These are phyloP conservation scores for Polyporus tsugae DNA, from an alignment of 1,284 basidiomycete genomes.

Conservation along the genomic window DNA sequence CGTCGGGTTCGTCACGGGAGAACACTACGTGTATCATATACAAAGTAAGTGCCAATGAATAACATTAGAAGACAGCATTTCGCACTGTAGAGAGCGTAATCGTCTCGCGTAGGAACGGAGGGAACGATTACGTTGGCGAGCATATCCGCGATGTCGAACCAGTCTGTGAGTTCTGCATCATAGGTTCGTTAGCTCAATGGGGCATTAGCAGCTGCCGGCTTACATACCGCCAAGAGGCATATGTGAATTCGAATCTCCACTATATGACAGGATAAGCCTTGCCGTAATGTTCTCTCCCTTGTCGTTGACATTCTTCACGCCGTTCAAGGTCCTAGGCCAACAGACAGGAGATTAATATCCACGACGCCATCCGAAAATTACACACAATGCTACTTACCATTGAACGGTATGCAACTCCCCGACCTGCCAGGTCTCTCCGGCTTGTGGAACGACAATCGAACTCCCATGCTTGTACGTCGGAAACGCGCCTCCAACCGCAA, in stretches of 20 bases:
- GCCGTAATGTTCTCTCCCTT: conserved; percentile 27
- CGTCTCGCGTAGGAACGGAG: conserved; percentile 26
- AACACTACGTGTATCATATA: not conserved
- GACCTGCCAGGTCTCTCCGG: conserved; percentile 28
- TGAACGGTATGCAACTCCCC: conserved; percentile 32
- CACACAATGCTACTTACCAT: conserved; percentile 18
- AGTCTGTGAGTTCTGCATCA: conserved; percentile 26
- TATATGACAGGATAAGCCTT: conserved; percentile 24
- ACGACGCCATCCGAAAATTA: not conserved
- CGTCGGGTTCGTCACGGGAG: conserved; percentile 20
- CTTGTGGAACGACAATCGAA: conserved; percentile 23
- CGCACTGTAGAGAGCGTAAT: conserved; percentile 30
- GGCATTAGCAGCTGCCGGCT: not conserved
- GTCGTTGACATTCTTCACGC: conserved; percentile 21
- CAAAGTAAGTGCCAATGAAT: not conserved
- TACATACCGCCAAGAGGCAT: conserved; percentile 23
- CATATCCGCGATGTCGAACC: conserved; percentile 28
- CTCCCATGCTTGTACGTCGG: conserved; percentile 25
- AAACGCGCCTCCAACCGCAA: conserved; percentile 26
- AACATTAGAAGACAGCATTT: not conserved
- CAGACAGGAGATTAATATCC: not conserved
- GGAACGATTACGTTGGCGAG: conserved; percentile 30
- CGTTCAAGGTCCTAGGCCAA: conserved; percentile 20
- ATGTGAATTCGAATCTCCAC: conserved; percentile 15
- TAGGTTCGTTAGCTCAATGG: not conserved